Evolutionary conservation across 192 early-diverging fungal species (phyloP).

Genomic region (Thamnidium elegans): DNA sequence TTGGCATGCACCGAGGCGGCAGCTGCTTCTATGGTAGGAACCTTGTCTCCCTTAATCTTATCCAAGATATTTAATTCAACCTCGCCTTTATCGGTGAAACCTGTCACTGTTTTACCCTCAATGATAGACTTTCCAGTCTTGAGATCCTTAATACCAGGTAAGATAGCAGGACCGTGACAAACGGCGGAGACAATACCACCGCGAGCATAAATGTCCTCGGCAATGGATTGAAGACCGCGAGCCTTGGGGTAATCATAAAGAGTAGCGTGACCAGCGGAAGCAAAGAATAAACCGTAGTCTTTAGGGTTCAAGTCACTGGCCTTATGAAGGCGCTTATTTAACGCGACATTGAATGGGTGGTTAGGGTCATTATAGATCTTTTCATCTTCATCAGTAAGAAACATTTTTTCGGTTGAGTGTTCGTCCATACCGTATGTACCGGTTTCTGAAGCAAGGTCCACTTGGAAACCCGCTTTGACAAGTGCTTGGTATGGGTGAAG

Average conservation of each 20-base stretch:
- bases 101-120: slow-evolving; percentile 64
- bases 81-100: slow-evolving; percentile 72
- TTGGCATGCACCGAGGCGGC: slow-evolving; percentile 32
- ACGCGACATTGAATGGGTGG: slow-evolving; percentile 42
- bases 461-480: slow-evolving; percentile 43
- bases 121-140: slow-evolving; percentile 57
- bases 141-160: slow-evolving; percentile 56
- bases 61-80: slow-evolving; percentile 40
- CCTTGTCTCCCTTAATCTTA: slow-evolving; percentile 33
- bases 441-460: slow-evolving; percentile 53
- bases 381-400: slow-evolving; percentile 39
- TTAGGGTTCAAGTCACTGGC: slow-evolving; percentile 44
- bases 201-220: slow-evolving; percentile 49
- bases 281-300: slow-evolving; percentile 53
- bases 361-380: slow-evolving; percentile 35
- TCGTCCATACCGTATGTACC: slow-evolving; percentile 49
- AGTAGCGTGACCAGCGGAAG: slow-evolving; percentile 51
- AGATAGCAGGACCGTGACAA: slow-evolving; percentile 68
- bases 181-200: slow-evolving; percentile 54
- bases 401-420: slow-evolving; percentile 45
- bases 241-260: slow-evolving; percentile 55
- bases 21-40: slow-evolving; percentile 43
- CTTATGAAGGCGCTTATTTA: slow-evolving; percentile 38
- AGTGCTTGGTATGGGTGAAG: slow-evolving; percentile 50
- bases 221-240: slow-evolving; percentile 40